Base-by-base conservation (phyloP, 2,329 filamentous ascomycete species). In the Byssothecium circinans region DNA sequence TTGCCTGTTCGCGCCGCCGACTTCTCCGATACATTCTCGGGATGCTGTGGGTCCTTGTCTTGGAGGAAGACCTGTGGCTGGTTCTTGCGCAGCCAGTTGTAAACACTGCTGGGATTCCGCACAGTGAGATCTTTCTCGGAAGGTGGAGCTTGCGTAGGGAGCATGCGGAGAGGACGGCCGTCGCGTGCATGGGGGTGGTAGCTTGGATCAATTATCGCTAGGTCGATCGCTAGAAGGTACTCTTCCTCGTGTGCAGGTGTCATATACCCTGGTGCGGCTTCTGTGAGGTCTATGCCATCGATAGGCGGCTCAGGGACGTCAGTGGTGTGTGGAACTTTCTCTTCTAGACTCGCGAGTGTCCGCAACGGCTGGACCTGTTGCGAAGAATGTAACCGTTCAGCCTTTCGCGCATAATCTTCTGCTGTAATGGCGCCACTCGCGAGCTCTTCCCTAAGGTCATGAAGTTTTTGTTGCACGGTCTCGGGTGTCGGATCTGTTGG, bases 61-160 rank as follows among this genome's bases (percentile, higher is more conserved):
- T 95, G 87, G 17, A 95, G 75, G 74, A 95, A 91, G 40, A 91
- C 85, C 69, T 92, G 86, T 2, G 91, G 88, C 49, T 89, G 86
- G 70, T 96, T 81, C 65, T 89, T 85, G 53, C 89, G 83, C 11
- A 99, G 81, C 94, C 94, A 99, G 70, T 95, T 96, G 75, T 95
- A 95, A 2, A 96, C 91, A 49, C 89, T 95, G 34, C 90, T 88
- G 0, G 91, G 91, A 68, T 97, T 97, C 42, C 82, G 82, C 19
- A 90, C 71, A 45, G 84, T 78, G 35, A 78, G 69, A 43, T 83
- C 76, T 48, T 77, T 73, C 62, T 75, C 73, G 47, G 68, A 66
- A 47, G 76, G 65, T 33, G 70, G 74, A 47, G 65, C 58, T 52
- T 67, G 69, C 56, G 62, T 72, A 60, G 71, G 75, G 34, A 66